Evolutionary conservation across 805 yeast genomes (phyloP), one percentile per base, ranked within the genome.

Genomic region (Torulaspora gathmanii): DNA sequence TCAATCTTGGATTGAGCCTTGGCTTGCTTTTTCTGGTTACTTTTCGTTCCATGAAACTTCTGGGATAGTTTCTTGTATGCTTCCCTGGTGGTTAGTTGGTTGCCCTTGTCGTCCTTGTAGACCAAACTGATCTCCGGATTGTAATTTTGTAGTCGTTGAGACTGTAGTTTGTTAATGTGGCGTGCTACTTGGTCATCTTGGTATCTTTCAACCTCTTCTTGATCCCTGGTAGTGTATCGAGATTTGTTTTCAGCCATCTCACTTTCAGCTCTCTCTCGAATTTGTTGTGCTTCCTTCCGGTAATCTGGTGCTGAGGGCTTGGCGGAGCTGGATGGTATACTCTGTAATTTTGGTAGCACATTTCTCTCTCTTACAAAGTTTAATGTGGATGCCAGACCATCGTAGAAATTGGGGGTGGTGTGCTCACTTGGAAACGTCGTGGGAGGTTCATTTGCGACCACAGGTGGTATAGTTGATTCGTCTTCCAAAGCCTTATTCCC

Each of bases 31-130:
- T 49, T 54, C 30, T 56, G 48, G 40, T 58, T 64, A 28, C 64
- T 60, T 40, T 56, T 60, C 2, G 67, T 63, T 1, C 93, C 95
- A 60, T 87, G 95, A 62, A 86, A 87, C 51, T 80, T 78, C 50
- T 83, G 90, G 2, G 93, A 83, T 37, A 86, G 65, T 49, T 77
- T 77, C 65, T 85, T 86, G 69, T 77, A 87, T 1, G 95, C 95
- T 48, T 82, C 82, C 56, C 83, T 85, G 3, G 81, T 71, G 25
- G 72, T 67, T 22, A 88, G 63, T 16, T 70, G 69, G 26, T 75
- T 69, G 0, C 95, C 95, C 2, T 64, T 54, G 20, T 78, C 82
- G 59, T 86, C 95, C 15, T 70, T 73, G 61, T 86, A 84, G 20
- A 70, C 73, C 3, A 87, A 55, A 8, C 65, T 56, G 7, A 75